Conservation (phyloP, 2,329 filamentous ascomycete species). For the Hymenoscyphus linearis region DNA sequence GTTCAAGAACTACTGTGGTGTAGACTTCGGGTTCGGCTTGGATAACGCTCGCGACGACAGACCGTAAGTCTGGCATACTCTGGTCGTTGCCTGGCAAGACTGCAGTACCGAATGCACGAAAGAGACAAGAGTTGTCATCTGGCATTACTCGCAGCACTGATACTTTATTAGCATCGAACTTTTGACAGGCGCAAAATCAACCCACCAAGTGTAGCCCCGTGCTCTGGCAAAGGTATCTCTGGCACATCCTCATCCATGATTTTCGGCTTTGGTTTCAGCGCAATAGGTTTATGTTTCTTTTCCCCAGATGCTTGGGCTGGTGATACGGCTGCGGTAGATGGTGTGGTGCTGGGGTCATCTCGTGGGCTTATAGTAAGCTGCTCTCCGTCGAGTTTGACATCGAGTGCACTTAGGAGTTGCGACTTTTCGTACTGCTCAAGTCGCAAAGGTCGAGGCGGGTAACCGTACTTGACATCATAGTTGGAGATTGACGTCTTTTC, state of each 20-base stretch:
- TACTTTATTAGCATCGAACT: background rate
- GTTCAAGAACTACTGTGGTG: conserved; percentile 69
- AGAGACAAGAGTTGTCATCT: conserved; percentile 93
- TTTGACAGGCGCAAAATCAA: conserved; percentile 22
- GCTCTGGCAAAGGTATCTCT: conserved; percentile 40
- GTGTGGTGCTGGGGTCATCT: conserved; percentile 9
- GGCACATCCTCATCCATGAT: conserved; percentile 31
- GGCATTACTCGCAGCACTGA: conserved; percentile 86
- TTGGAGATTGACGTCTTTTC: conserved; percentile 57
- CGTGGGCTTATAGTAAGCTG: conserved; percentile 53
- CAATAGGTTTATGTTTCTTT: conserved; percentile 16
- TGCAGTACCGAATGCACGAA: conserved; percentile 79
- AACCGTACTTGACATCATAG: conserved; percentile 80
- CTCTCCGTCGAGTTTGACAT: conserved; percentile 60
- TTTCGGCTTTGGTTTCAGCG: conserved; percentile 28
- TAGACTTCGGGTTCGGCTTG: conserved; percentile 67
- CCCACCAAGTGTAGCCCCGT: conserved; percentile 48
- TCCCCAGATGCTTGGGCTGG: background rate
- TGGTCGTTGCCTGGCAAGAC: conserved; percentile 59
- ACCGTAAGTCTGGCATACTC: conserved; percentile 66
- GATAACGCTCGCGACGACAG: conserved; percentile 74
- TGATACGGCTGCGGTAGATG: background rate
- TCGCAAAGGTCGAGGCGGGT: conserved; percentile 67
- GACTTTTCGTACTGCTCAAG: conserved; percentile 43
- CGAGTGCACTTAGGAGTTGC: conserved; percentile 49